phyloP scores from a whole-genome alignment of 1,284 basidiomycete species.

The Schizophyllum amplum region DNA sequence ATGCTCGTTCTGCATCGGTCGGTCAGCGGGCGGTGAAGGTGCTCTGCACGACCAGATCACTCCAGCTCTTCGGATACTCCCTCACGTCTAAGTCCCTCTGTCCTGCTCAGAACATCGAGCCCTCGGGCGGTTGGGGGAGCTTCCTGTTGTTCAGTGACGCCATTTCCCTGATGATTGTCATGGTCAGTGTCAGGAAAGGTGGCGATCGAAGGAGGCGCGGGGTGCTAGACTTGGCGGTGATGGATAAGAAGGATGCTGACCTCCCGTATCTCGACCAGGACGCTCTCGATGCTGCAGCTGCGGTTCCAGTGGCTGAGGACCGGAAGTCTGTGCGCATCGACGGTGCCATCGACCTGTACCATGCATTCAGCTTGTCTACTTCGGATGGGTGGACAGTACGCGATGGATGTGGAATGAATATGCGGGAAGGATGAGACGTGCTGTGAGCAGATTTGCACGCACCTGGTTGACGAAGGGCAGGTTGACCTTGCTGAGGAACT shows the following conservation, averaged over 20 bases:
- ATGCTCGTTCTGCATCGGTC: not conserved
- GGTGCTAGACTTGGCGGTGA: not conserved
- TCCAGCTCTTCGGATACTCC: not conserved
- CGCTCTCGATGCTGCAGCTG: constrained; percentile 73
- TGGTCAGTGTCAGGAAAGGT: constrained; percentile 3
- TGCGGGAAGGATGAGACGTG: too few relatives aligned
- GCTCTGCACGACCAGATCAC: too few relatives aligned
- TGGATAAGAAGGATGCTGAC: constrained; percentile 30
- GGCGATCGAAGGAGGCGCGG: not conserved
- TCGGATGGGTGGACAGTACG: too few relatives aligned
- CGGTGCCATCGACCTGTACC: constrained; percentile 68
- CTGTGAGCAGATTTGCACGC: not conserved
- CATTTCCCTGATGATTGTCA: constrained; percentile 76
- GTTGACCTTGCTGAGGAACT: constrained; percentile 88
- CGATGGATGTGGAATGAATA: too few relatives aligned
- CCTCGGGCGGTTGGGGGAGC: constrained; percentile 91
- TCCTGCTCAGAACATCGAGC: constrained; percentile 56
- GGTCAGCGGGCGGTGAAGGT: too few relatives aligned
- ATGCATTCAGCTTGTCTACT: too few relatives aligned
- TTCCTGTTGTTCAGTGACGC: constrained; percentile 87
- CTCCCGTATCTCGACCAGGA: constrained; percentile 89
- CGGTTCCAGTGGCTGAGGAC: constrained; percentile 72
- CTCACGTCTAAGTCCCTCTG: not conserved
- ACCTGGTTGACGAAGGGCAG: constrained; percentile 78
- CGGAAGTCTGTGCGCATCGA: constrained; percentile 63